Conservation (phyloP, 1,139 yeast genomes). For the Nakaseomyces glabratus region DNA sequence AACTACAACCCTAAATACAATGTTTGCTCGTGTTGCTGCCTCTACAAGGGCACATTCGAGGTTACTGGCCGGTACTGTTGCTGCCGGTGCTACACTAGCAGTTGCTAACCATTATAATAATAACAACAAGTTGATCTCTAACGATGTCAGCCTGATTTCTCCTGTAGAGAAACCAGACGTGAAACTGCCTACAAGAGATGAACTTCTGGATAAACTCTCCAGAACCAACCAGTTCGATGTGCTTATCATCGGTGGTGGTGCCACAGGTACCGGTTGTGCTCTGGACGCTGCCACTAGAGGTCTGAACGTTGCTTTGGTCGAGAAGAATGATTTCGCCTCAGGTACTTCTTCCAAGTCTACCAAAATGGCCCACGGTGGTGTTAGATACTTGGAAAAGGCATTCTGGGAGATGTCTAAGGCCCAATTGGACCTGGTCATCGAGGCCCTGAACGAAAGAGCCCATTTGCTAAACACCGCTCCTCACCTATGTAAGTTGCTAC, state of each 20-base stretch:
- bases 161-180: slow-evolving; percentile 10
- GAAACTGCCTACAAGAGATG: slow-evolving; percentile 31
- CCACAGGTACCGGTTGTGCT: slow-evolving; percentile 91
- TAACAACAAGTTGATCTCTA: not conserved
- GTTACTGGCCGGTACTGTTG: slow-evolving; percentile 15
- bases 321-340: slow-evolving; percentile 79
- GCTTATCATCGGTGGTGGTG: slow-evolving; percentile 89
- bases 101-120: slow-evolving; percentile 4
- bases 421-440: slow-evolving; percentile 86
- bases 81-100: slow-evolving; percentile 11
- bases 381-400: slow-evolving; percentile 90
- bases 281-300: slow-evolving; percentile 90
- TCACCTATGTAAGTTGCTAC: slow-evolving; percentile 76
- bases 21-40: slow-evolving; percentile 7
- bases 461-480: slow-evolving; percentile 90
- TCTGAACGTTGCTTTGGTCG: slow-evolving; percentile 76
- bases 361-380: slow-evolving; percentile 97
- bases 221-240: slow-evolving; percentile 59
- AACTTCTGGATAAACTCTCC: slow-evolving; percentile 34
- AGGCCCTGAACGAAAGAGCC: slow-evolving; percentile 87
- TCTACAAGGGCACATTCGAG: slow-evolving; percentile 5
- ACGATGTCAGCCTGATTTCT: slow-evolving; percentile 6
- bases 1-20: not conserved
- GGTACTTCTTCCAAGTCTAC: slow-evolving; percentile 96
- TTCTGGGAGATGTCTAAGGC: slow-evolving; percentile 82